Evolutionary conservation across 805 yeast genomes (phyloP).

Genomic region (Teunomyces lycoperdinae): DNA sequence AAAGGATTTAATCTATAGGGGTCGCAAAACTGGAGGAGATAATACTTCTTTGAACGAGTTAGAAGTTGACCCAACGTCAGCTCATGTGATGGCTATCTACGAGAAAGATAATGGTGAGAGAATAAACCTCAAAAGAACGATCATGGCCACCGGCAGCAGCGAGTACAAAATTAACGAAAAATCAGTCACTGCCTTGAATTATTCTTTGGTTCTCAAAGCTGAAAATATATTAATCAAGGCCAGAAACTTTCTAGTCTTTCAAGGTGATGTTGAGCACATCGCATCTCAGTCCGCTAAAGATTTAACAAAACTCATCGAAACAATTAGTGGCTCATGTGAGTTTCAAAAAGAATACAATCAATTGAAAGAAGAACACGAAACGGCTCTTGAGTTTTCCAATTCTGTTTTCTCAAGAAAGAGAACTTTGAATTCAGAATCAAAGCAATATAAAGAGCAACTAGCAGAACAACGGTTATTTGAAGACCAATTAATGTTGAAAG

Average conservation of each 20-base stretch:
- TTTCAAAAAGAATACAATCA: conserved; percentile 62
- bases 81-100: conserved; percentile 78
- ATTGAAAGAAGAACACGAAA: conserved; percentile 61
- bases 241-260: conserved; percentile 88
- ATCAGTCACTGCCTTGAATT: conserved; percentile 60
- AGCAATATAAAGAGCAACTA: conserved; percentile 73
- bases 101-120: conserved; percentile 59
- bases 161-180: conserved; percentile 65
- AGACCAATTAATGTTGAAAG: conserved; percentile 48
- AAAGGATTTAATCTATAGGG: conserved; percentile 80
- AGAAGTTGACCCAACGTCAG: conserved; percentile 46
- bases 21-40: conserved; percentile 31
- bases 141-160: conserved; percentile 57
- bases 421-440: conserved; percentile 67
- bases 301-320: conserved; percentile 71
- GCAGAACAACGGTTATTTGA: conserved; percentile 69
- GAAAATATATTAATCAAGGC: conserved; percentile 88
- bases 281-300: conserved; percentile 84
- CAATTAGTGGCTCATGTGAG: conserved; percentile 78
- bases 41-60: conserved; percentile 16
- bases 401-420: conserved; percentile 66
- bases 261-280: conserved; percentile 93
- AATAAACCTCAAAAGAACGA: conserved; percentile 60
- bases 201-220: conserved; percentile 59
- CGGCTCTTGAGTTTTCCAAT: conserved; percentile 61